Evolutionary conservation across 2,329 filamentous ascomycete species (phyloP).

Genomic region (Aspergillus sp.): DNA sequence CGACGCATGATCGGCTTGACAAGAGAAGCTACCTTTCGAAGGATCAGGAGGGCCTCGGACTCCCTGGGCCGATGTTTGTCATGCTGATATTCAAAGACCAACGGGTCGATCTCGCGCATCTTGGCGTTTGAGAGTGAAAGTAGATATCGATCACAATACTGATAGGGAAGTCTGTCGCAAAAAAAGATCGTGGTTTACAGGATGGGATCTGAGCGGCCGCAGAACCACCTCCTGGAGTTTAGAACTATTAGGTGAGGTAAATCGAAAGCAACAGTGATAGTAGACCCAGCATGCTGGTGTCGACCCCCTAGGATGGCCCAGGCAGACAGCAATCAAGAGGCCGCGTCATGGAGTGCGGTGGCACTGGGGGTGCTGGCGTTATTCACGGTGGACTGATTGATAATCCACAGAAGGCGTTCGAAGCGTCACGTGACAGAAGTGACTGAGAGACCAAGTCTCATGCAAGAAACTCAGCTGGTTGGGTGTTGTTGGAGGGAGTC

Average conservation of each 20-base stretch:
- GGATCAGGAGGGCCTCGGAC: constrained; percentile 55
- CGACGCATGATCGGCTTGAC: constrained; percentile 96
- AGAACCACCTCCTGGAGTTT: no score
- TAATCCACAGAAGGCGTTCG: not conserved
- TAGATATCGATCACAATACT: no score
- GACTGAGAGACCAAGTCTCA: no score
- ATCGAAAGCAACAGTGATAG: not conserved
- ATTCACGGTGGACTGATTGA: not conserved
- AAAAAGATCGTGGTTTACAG: no score
- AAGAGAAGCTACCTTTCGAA: constrained; percentile 79
- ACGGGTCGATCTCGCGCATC: constrained; percentile 47
- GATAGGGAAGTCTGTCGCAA: no score
- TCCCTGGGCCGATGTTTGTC: constrained; percentile 49
- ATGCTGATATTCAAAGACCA: constrained; percentile 54
- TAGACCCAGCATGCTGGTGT: constrained; percentile 2
- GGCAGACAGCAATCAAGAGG: not conserved
- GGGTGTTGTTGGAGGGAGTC: no score
- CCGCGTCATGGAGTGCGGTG: not conserved
- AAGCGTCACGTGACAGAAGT: no score
- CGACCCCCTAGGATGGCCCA: constrained; percentile 2
- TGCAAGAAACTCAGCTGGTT: no score
- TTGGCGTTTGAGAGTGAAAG: no score
- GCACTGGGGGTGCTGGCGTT: not conserved
- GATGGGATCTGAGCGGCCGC: no score
- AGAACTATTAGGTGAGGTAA: not conserved